Evolutionary conservation across 345 rosid genomes (phyloP).

Genomic region (Tarenaya hassleriana): DNA sequence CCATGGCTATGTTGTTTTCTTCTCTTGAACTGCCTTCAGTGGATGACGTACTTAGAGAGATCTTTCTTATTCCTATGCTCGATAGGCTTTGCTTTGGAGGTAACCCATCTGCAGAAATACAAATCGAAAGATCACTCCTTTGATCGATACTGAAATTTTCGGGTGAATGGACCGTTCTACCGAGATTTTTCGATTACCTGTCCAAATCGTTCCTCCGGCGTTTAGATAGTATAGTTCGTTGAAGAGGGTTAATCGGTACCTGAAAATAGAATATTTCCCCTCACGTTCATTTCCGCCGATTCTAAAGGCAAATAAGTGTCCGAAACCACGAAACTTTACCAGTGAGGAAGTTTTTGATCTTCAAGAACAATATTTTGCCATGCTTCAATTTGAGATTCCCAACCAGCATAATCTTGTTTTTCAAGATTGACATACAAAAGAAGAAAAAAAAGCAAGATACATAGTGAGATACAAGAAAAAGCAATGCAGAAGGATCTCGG

Average conservation of each 20-base stretch:
- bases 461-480: conserved; percentile 18
- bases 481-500: background rate
- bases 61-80: conserved; percentile 45
- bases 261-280: conserved; percentile 18
- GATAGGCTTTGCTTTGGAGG: conserved; percentile 63
- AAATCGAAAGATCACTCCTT: background rate
- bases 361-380: conserved; percentile 94
- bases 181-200: conserved; percentile 38
- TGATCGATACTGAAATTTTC: background rate
- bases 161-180: background rate
- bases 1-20: conserved; percentile 42
- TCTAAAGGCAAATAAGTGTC: background rate
- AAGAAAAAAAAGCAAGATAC: background rate
- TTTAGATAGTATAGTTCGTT: conserved; percentile 92
- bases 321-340: conserved; percentile 26
- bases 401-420: conserved; percentile 49
- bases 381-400: conserved; percentile 84
- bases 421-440: conserved; percentile 18
- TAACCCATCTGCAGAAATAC: conserved; percentile 54
- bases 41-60: conserved; percentile 40
- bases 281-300: conserved; percentile 3
- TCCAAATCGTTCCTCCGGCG: conserved; percentile 93
- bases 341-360: conserved; percentile 79
- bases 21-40: conserved; percentile 35
- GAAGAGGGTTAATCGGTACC: conserved; percentile 84